Evolutionary conservation across 2,329 filamentous ascomycete genomes (phyloP).

Genomic region (Lizonia empirigonia): DNA sequence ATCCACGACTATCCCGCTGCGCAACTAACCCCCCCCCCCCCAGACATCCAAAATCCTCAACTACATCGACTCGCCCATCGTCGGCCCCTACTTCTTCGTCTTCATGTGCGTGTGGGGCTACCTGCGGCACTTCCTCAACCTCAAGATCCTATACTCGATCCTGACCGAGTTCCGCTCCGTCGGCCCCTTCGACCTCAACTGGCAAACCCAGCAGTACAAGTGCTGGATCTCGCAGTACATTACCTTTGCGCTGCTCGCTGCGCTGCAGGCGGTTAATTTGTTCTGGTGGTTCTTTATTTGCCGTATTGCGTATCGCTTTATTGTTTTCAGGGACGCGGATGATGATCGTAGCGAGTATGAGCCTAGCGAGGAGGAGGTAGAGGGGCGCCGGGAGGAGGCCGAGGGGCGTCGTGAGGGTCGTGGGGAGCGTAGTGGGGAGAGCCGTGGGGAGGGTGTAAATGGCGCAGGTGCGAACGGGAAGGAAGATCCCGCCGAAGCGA

Average conservation of each 20-base stretch:
- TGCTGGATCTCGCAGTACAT: conserved; percentile 72
- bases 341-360: conserved; percentile 76
- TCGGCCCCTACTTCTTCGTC: conserved; percentile 80
- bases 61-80: conserved; percentile 80
- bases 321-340: conserved; percentile 64
- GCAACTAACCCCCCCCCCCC: background rate
- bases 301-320: conserved; percentile 74
- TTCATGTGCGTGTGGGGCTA: conserved; percentile 90
- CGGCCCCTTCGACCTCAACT: conserved; percentile 76
- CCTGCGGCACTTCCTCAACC: conserved; percentile 83
- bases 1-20: background rate
- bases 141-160: conserved; percentile 75
- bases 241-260: conserved; percentile 66
- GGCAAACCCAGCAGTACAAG: conserved; percentile 79
- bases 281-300: conserved; percentile 83
- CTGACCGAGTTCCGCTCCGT: conserved; percentile 76
- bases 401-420: too few relatives aligned
- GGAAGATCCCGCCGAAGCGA: background rate
- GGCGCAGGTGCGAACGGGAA: background rate
- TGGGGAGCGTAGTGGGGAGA: too few relatives aligned
- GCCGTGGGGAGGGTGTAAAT: background rate
- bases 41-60: conserved; percentile 90
- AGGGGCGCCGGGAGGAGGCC: conserved; percentile 28
- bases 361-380: conserved; percentile 53
- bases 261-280: conserved; percentile 75